Evolutionary conservation across 495 filamentous ascomycete genomes (phyloP), one percentile per base, ranked within the genome.

Genomic region (Penicillium paxilli): DNA sequence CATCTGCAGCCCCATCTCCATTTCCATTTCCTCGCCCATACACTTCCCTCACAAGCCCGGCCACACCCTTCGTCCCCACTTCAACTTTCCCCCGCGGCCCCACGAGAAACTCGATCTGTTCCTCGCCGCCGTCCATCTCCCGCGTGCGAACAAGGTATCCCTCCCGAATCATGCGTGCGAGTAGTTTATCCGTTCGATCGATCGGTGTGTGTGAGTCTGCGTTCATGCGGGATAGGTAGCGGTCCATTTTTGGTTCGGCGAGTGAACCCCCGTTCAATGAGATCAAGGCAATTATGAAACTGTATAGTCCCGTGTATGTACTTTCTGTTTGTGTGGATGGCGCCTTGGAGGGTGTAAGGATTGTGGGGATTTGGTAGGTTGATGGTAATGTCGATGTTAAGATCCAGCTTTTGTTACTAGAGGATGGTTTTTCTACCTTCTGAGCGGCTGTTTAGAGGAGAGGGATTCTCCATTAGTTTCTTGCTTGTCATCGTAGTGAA

Each of bases 31-130:
- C 65, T 25, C 54, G 65, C 24, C 71, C 74, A 63, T 86, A 86
- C 12, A 89, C 86, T 51, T 72, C 74, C 49, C 80, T 80, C 3
- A 93, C 83, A 46, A 98, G 62, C 2, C 82, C 83, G 12, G 84
- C 82, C 25, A 95, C 86, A 12, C 85, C 88, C 25, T 81, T 77
- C 48, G 83, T 81, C 2, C 86, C 87, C 26, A 98, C 86, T 66
- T 98, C 94, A 11, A 90, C 75, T 72, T 90, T 96, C 12, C 91
- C 94, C 28, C 94, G 78, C 25, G 90, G 87, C 3, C 91, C 92
- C 22, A 96, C 80, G 52, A 87, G 81, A 74, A 85, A 96, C 46
- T 87, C 89, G 9, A 90, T 79, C 4, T 79, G 68, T 52, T 95
- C 90, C 19, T 92, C 88, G n/a, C 85, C 87, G 1, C 78, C 74